A percentile compares a stretch with the other conserved stretches of the same genome.
phyloP scores from a whole-genome alignment of 1,284 basidiomycete species.

The Sanghuangporus baumii region DNA sequence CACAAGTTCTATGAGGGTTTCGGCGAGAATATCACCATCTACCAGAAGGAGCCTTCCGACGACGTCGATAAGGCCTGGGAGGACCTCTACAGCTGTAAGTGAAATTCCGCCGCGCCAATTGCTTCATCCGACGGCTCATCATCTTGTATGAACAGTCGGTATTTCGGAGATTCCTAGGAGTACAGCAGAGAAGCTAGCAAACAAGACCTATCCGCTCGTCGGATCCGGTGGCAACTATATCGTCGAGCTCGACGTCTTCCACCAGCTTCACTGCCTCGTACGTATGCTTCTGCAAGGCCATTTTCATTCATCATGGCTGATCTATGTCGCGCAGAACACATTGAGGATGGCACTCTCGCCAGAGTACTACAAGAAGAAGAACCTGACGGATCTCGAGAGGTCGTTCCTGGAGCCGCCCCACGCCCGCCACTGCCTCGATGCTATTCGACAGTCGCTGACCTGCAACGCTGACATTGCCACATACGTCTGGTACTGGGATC shows the following conservation, averaged over 20 bases:
- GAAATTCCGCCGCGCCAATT: background rate
- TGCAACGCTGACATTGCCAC: slow-evolving; percentile 25
- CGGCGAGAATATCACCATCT: slow-evolving; percentile 18
- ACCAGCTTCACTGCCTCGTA: slow-evolving; percentile 30
- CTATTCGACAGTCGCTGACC: slow-evolving; percentile 26
- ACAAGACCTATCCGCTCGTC: slow-evolving; percentile 19
- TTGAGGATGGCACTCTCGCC: slow-evolving; percentile 5
- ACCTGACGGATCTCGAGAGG: slow-evolving; percentile 20
- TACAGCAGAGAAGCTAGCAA: slow-evolving; percentile 25
- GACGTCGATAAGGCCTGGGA: slow-evolving; percentile 22
- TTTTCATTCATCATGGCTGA: background rate
- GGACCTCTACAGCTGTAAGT: slow-evolving; percentile 21
- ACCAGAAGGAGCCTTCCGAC: slow-evolving; percentile 21
- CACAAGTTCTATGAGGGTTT: background rate
- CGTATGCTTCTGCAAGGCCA: slow-evolving; percentile 1
- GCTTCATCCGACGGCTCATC: background rate
- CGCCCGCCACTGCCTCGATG: slow-evolving; percentile 15
- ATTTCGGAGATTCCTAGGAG: slow-evolving; percentile 24
- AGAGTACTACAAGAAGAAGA: slow-evolving; percentile 6
- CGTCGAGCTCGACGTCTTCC: slow-evolving; percentile 27
- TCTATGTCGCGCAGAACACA: slow-evolving; percentile 19
- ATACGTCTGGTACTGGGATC: slow-evolving; percentile 24
- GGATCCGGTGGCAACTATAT: slow-evolving; percentile 26
- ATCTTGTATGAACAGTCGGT: slow-evolving; percentile 17
- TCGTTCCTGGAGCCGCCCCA: slow-evolving; percentile 21